Conservation (phyloP, 495 filamentous ascomycete genomes). For the Platismatia glauca region DNA sequence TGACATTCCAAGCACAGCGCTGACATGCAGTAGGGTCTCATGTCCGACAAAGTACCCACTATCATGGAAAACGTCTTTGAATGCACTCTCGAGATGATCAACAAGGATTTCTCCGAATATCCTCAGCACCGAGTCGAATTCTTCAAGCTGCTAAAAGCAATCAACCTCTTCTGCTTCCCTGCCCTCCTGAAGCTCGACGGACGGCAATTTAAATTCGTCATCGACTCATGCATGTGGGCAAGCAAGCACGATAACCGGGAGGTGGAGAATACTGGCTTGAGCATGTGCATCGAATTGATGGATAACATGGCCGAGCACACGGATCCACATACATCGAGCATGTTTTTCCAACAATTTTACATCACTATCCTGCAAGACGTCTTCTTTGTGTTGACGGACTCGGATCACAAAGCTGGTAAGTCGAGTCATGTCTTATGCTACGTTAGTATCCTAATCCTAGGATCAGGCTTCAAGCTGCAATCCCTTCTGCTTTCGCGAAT, state of each 20-base stretch:
- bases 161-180: constrained; percentile 94
- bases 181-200: constrained; percentile 88
- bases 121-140: constrained; percentile 97
- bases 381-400: constrained; percentile 96
- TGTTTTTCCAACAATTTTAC: constrained; percentile 97
- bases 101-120: constrained; percentile 99
- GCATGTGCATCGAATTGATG: constrained; percentile 97
- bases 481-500: constrained; percentile 86
- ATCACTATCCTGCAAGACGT: constrained; percentile 92
- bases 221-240: constrained; percentile 98
- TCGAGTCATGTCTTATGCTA: constrained; percentile 1
- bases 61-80: constrained; percentile 99
- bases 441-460: constrained; percentile 7
- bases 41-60: constrained; percentile 94
- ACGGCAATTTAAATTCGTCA: constrained; percentile 97
- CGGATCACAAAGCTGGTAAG: constrained; percentile 89
- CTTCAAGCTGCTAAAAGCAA: constrained; percentile 89
- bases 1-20: constrained; percentile 13
- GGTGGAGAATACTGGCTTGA: constrained; percentile 93
- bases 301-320: constrained; percentile 91
- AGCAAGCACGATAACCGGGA: constrained; percentile 99
- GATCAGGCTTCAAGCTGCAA: constrained; percentile 82
- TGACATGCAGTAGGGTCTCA: constrained; percentile 55
- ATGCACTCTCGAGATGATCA: constrained; percentile 98
- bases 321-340: constrained; percentile 71